These are phyloP conservation scores for Mycena vitilis DNA, from an alignment of 768 basidiomycete species.

Conservation along the genomic window DNA sequence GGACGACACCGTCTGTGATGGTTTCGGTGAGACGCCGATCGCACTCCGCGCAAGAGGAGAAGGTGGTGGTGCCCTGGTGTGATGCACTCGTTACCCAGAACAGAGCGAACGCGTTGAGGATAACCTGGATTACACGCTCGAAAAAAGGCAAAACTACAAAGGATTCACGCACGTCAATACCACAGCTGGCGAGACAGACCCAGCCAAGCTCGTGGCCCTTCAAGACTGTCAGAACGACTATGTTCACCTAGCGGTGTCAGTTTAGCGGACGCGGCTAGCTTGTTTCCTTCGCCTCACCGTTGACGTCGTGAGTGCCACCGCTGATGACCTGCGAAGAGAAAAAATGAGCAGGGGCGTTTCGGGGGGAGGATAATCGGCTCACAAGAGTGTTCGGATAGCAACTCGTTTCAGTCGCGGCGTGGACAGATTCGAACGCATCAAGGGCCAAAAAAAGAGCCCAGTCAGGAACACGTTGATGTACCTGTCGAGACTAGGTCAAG, in stretches of 20 bases:
- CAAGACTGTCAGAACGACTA: conserved; percentile 28
- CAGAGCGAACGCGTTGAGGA: conserved; percentile 20
- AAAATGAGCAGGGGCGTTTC: not conserved
- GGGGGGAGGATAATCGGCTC: conserved; percentile 11
- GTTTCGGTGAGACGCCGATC: conserved; percentile 15
- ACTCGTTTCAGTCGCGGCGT: conserved; percentile 43
- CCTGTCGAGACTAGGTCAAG: conserved; percentile 18
- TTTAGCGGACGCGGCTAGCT: not conserved
- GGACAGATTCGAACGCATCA: conserved; percentile 41
- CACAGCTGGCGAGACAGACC: conserved; percentile 28
- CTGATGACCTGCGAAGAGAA: conserved; percentile 10
- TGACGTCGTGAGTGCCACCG: conserved; percentile 26
- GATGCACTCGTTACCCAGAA: conserved; percentile 26
- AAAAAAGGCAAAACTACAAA: not conserved
- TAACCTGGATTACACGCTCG: not conserved
- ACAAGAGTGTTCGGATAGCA: conserved; percentile 51
- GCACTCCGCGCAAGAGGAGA: conserved; percentile 16
- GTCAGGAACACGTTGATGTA: conserved; percentile 44
- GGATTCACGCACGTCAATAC: conserved; percentile 22
- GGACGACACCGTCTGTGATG: conserved; percentile 16
- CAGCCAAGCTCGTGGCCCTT: conserved; percentile 31
- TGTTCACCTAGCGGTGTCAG: conserved; percentile 4
- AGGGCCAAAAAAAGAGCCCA: conserved; percentile 50
- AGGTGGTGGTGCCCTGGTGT: not conserved
- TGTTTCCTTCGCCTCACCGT: conserved; percentile 6